Evolutionary conservation across 2,329 filamentous ascomycete genomes (phyloP).

Genomic region (Fonsecaea nubica): DNA sequence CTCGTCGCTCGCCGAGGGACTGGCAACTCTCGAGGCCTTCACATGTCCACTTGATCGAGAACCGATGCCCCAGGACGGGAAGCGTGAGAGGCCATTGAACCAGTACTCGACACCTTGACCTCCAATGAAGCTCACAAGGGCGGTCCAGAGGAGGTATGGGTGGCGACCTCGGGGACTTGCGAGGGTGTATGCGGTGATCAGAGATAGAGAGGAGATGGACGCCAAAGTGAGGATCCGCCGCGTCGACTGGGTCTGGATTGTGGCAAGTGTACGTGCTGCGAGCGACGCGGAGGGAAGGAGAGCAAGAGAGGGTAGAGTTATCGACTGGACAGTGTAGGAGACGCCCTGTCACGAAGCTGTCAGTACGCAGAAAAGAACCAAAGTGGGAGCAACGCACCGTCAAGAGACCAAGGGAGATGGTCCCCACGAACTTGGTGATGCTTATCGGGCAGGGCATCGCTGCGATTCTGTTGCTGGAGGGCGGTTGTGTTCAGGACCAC

Average conservation of each 20-base stretch:
- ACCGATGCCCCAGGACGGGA: constrained; percentile 49
- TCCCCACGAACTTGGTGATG: constrained; percentile 89
- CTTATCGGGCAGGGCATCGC: constrained; percentile 66
- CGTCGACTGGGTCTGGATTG: constrained; percentile 68
- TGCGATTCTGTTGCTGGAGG: background rate
- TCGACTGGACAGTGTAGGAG: constrained; percentile 79
- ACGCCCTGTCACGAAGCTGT: constrained; percentile 68
- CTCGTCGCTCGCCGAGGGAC: constrained; percentile 31
- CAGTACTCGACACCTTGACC: constrained; percentile 68
- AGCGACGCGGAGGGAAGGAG: constrained; percentile 76
- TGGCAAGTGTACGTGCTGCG: constrained; percentile 73
- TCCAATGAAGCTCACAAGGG: constrained; percentile 62
- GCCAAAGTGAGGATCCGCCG: constrained; percentile 72
- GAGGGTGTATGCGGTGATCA: constrained; percentile 77
- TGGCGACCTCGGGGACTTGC: constrained; percentile 78
- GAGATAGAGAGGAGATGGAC: constrained; percentile 70
- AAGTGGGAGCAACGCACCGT: constrained; percentile 67
- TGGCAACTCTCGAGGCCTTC: constrained; percentile 21
- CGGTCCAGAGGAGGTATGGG: constrained; percentile 89
- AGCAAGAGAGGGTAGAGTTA: constrained; percentile 81
- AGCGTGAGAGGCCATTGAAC: constrained; percentile 71
- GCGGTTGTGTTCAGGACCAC: background rate
- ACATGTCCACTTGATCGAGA: constrained; percentile 12
- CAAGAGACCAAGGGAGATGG: constrained; percentile 83
- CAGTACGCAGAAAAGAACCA: background rate